These are phyloP conservation scores for Eucalyptus viminalis DNA, from an alignment of 345 rosid genomes.

Conservation along the genomic window DNA sequence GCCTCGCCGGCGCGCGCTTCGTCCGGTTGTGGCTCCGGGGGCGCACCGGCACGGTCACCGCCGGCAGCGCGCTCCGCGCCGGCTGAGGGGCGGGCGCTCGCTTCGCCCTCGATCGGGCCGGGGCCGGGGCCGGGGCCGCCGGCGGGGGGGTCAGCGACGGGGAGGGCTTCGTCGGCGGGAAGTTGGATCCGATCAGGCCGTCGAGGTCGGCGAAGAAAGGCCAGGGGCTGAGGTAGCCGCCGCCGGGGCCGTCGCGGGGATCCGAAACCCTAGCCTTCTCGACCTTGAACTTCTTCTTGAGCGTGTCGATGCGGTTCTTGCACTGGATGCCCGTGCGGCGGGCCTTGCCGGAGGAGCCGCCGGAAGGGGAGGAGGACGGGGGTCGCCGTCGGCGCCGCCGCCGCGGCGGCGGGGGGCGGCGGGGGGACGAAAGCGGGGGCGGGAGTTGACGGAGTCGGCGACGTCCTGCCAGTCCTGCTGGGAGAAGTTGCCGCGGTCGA, in stretches of 20 bases:
- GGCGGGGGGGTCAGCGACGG: not conserved
- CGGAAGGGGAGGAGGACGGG: not conserved
- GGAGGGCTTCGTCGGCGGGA: constrained; percentile 1
- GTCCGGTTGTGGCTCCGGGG: not conserved
- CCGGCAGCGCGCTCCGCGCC: not conserved
- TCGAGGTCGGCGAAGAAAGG: constrained; percentile 22
- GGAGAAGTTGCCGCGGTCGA: constrained; percentile 76
- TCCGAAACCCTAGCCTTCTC: constrained; percentile 29
- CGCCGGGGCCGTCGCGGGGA: constrained; percentile 1
- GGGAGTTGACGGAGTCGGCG: constrained; percentile 34
- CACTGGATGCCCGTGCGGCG: constrained; percentile 44
- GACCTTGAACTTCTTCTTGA: constrained; percentile 37
- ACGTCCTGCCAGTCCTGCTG: constrained; percentile 55
- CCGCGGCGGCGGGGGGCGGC: not conserved
- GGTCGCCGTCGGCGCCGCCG: too few relatives aligned
- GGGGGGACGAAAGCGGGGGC: not conserved
- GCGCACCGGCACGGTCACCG: constrained; percentile 2
- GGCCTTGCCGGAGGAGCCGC: not conserved
- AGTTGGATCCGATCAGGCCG: constrained; percentile 21
- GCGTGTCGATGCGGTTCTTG: constrained; percentile 45
- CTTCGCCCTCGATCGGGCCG: not conserved
- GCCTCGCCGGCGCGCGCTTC: not conserved
- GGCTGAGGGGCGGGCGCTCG: not conserved
- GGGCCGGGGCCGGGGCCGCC: not conserved
- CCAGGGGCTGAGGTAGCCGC: constrained; percentile 15